A percentile compares a stretch with the other conserved stretches of the same genome.
These are phyloP conservation scores for Clarireedia homoeocarpa DNA, from an alignment of 2,329 filamentous ascomycete genomes.

Conservation along the genomic window DNA sequence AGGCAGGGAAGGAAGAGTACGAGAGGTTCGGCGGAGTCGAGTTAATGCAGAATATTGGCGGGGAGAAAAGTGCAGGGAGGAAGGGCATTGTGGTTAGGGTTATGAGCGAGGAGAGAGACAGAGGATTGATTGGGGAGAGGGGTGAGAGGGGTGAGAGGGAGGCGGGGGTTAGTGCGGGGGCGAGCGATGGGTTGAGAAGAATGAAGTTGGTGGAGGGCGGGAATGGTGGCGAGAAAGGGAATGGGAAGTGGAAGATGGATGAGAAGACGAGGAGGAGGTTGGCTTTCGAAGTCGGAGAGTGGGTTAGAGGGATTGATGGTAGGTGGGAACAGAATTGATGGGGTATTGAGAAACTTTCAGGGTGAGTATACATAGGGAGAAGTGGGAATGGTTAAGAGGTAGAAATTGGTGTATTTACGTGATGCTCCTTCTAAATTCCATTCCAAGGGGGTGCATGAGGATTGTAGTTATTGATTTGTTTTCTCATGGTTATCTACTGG, in stretches of 20 bases:
- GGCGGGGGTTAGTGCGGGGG: constrained; percentile 16
- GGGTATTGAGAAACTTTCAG: not conserved
- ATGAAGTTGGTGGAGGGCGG: not conserved
- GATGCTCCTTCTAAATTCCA: too few species aligned
- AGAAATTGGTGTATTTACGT: too few species aligned
- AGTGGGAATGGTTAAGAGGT: too few species aligned
- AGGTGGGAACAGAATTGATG: constrained; percentile 8
- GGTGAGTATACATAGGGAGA: not conserved
- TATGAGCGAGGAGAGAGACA: constrained; percentile 55
- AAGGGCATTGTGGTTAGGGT: constrained; percentile 49
- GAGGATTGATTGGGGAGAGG: constrained; percentile 75
- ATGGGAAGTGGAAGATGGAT: constrained; percentile 40
- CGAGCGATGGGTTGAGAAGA: not conserved
- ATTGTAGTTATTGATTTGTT: too few species aligned
- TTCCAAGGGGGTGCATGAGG: too few species aligned
- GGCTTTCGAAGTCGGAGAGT: constrained; percentile 84
- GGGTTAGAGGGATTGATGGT: constrained; percentile 40
- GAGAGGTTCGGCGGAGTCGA: constrained; percentile 45
- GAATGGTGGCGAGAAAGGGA: not conserved
- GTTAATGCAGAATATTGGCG: constrained; percentile 42
- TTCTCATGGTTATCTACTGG: too few species aligned
- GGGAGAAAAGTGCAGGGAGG: constrained; percentile 39
- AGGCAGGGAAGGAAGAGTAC: constrained; percentile 29
- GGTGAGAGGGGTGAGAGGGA: constrained; percentile 66
- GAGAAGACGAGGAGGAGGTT: constrained; percentile 67